These are phyloP conservation scores for Populus trichocarpa DNA, from an alignment of 441 rosid species.

Conservation along the genomic window DNA sequence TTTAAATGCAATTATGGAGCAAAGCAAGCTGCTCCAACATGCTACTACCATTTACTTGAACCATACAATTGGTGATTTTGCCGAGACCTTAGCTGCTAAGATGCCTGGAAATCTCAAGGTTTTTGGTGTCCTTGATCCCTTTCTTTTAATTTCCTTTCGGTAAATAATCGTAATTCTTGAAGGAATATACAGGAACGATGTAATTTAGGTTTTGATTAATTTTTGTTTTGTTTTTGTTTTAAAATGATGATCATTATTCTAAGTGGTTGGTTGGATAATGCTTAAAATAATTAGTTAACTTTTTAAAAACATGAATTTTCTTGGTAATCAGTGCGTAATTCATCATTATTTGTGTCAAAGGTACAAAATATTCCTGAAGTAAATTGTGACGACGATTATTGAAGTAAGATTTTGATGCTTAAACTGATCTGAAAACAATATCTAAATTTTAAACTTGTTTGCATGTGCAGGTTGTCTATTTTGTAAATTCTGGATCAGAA, in stretches of 20 bases:
- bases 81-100: slow-evolving; percentile 84
- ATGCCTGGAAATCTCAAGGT: slow-evolving; percentile 95
- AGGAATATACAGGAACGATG: neutral
- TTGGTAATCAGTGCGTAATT: neutral
- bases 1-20: slow-evolving; percentile 62
- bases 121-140: slow-evolving; percentile 1
- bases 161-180: neutral
- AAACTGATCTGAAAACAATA: neutral
- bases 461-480: slow-evolving; percentile 73
- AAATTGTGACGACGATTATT: neutral
- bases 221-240: neutral
- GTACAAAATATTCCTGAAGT: neutral
- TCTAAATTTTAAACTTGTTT: neutral
- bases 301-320: neutral
- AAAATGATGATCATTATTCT: neutral
- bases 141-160: neutral
- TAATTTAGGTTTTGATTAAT: neutral
- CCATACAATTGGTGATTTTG: slow-evolving; percentile 81
- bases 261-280: neutral
- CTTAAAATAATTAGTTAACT: neutral
- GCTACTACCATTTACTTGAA: slow-evolving; percentile 85
- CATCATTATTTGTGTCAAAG: neutral
- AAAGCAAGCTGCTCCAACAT: slow-evolving; percentile 85
- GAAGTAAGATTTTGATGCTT: neutral
- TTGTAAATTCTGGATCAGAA: slow-evolving; percentile 91